Conservation (phyloP, 495 filamentous ascomycete genomes). For the Cairneyella variabilis region DNA sequence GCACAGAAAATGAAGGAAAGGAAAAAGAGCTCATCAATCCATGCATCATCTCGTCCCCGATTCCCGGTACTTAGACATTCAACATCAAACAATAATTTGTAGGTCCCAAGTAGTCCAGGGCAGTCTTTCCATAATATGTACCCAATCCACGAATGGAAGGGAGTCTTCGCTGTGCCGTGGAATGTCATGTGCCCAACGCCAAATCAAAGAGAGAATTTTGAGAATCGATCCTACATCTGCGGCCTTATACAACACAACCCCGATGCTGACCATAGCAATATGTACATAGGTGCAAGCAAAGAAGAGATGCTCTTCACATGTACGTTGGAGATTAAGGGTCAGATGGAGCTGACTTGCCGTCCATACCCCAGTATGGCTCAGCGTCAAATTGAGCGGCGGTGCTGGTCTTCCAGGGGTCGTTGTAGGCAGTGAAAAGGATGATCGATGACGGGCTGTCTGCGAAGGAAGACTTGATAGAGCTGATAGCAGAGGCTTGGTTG, state of each 20-base stretch:
- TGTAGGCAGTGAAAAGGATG: constrained; percentile 70
- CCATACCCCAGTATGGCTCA: constrained; percentile 72
- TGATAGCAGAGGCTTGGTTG: constrained; percentile 62
- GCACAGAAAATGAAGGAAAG: not conserved
- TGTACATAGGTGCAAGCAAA: too few relatives aligned
- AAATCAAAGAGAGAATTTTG: not conserved
- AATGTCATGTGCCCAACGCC: constrained; percentile 5
- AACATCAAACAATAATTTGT: constrained; percentile 11
- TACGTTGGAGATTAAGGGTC: too few relatives aligned
- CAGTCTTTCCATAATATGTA: constrained; percentile 14
- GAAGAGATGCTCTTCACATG: too few relatives aligned
- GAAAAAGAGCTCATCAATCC: not conserved
- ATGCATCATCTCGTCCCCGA: not conserved
- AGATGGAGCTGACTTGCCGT: too few relatives aligned
- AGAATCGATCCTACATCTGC: too few relatives aligned
- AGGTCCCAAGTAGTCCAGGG: not conserved
- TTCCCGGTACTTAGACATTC: not conserved
- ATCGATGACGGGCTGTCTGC: constrained; percentile 40
- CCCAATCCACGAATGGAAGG: not conserved
- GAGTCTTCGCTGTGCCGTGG: not conserved
- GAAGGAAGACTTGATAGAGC: constrained; percentile 55
- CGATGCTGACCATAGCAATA: too few relatives aligned
- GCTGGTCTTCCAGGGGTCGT: constrained; percentile 78
- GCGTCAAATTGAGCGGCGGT: constrained; percentile 57
- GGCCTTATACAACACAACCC: too few relatives aligned